Evolutionary conservation across 495 filamentous ascomycete species (phyloP).

Genomic region (Podospora appendiculata): DNA sequence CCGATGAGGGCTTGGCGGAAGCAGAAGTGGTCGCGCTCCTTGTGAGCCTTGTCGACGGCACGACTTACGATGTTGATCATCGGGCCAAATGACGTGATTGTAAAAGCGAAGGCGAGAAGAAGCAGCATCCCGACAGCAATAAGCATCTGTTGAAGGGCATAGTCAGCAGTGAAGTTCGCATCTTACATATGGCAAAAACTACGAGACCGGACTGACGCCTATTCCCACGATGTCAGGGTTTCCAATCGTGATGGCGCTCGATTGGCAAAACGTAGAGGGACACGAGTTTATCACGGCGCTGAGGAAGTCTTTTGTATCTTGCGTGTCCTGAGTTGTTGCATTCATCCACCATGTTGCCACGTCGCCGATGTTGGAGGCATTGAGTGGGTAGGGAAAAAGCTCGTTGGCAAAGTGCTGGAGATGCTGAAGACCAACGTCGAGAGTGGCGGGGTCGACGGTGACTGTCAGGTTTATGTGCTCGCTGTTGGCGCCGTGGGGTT

Average conservation of each 20-base stretch:
- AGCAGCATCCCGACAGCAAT: slow-evolving; percentile 8
- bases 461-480: background rate
- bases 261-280: slow-evolving; percentile 6
- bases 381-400: slow-evolving; percentile 11
- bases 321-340: slow-evolving; percentile 1
- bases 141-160: slow-evolving; percentile 7
- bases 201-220: slow-evolving; percentile 2
- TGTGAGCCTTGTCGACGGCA: slow-evolving; percentile 1
- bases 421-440: slow-evolving; percentile 7
- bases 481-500: background rate
- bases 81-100: slow-evolving; percentile 6
- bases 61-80: slow-evolving; percentile 2
- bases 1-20: slow-evolving; percentile 7
- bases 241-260: slow-evolving; percentile 7
- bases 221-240: slow-evolving; percentile 16
- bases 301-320: slow-evolving; percentile 4
- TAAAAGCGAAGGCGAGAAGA: slow-evolving; percentile 7
- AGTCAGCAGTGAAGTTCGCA: no score
- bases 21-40: slow-evolving; percentile 3
- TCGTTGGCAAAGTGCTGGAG: slow-evolving; percentile 4
- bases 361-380: slow-evolving; percentile 10
- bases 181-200: no score
- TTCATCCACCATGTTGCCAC: slow-evolving; percentile 11
- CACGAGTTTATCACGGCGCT: slow-evolving; percentile 5
- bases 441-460: background rate